Conservation (phyloP, 75 land plant genomes). For the Picea sitchensis region DNA sequence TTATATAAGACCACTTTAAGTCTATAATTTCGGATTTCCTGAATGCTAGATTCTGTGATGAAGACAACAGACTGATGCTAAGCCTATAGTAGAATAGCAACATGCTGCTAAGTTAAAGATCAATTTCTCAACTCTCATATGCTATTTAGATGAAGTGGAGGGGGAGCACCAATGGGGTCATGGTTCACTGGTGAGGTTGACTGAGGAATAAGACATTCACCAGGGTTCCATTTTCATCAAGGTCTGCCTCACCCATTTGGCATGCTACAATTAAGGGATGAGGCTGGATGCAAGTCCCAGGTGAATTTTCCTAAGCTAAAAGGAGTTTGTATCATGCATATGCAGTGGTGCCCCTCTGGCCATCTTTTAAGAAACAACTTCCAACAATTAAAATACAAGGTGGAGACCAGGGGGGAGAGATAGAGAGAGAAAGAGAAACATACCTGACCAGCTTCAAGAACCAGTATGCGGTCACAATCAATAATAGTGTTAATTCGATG, state of each 20-base stretch:
- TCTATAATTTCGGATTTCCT: not conserved
- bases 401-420: not conserved
- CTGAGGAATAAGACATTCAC: too few species aligned
- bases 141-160: too few species aligned
- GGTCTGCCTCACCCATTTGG: too few species aligned
- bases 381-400: too few species aligned
- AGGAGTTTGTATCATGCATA: too few species aligned
- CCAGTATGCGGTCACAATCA: constrained; percentile 84
- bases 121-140: not conserved
- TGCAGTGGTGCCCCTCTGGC: too few species aligned
- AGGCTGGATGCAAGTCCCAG: too few species aligned
- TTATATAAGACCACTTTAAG: not conserved
- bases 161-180: too few species aligned
- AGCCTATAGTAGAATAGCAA: not conserved
- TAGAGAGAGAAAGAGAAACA: not conserved
- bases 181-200: too few species aligned
- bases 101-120: not conserved
- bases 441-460: constrained; percentile 89
- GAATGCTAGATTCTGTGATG: not conserved
- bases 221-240: too few species aligned
- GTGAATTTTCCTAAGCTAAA: too few species aligned
- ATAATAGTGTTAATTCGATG: constrained; percentile 95
- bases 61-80: not conserved
- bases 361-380: not conserved
- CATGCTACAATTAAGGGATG: too few species aligned